Evolutionary conservation across 208 protist genomes (phyloP), one percentile per base, ranked within the genome.

Genomic region (Trypanosoma vivax): DNA sequence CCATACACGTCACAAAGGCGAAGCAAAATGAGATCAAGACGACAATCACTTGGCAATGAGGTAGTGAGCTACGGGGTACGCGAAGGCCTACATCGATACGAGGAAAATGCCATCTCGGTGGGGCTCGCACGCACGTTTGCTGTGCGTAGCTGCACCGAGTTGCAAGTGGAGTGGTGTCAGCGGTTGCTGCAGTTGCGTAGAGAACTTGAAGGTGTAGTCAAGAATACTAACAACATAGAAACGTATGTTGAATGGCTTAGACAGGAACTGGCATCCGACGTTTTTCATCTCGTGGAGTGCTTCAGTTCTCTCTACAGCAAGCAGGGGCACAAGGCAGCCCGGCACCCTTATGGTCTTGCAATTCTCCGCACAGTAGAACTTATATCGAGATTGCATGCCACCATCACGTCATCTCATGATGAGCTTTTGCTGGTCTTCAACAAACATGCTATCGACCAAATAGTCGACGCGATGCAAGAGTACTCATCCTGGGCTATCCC

Each of bases 141-240:
- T 16, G 43, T 76, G 13, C 78, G 85, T 29, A 71, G 57, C 57
- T 81, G 45, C 62, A 93, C 81, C 2, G 81, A 88, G 64, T 65
- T 68, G 24, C 85, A 93, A 62, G 85, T 90, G 47, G 75, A 87
- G 59, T 93, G 81, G 82, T 81, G 76, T 54, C 85, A 88, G 51
- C 64, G 75, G 31, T 63, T 93, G 31, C 40, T 60, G 28, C 48
- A 83, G 33, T 70, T 93, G 7, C 63, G 71, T 11, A 60, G 23
- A 3, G 81, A 90, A 62, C 64, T 93, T n/a, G 65, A 74, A 16
- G 69, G 67, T 16, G 19, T 79, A 37, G 77, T 75, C 9, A 40
- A 50, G 21, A 73, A 82, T 52, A 67, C 60, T 5, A 51, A 51
- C 6, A 90, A 88, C 67, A 68, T 93, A 53, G 67, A 73, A 14